A percentile compares a stretch with the other conserved stretches of the same genome.
Conservation (phyloP, 495 filamentous ascomycete species). For the Podospora tetraspora region DNA sequence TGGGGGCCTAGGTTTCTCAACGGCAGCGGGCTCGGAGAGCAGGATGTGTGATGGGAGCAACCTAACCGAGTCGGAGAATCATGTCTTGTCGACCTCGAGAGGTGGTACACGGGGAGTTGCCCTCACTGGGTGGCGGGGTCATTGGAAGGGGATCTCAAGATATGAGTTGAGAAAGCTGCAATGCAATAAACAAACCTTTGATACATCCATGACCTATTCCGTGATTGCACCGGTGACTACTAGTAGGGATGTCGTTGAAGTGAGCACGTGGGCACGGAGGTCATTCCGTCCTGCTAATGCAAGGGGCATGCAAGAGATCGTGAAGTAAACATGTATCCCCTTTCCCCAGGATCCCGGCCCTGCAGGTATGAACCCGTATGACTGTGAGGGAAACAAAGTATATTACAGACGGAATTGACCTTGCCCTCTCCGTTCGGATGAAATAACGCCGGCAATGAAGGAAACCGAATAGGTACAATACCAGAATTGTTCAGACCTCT, state of each 20-base stretch:
- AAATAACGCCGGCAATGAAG: neutral
- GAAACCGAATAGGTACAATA: neutral
- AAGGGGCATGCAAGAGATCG: neutral
- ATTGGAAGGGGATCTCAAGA: too few relatives aligned
- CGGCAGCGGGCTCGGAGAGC: neutral
- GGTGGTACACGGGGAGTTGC: too few relatives aligned
- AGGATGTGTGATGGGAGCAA: too few relatives aligned
- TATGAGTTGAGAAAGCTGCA: neutral
- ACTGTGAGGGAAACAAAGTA: too few relatives aligned
- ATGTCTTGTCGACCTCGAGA: too few relatives aligned
- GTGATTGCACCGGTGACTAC: neutral
- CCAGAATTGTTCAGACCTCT: neutral
- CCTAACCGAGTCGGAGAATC: too few relatives aligned
- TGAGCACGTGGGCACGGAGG: neutral
- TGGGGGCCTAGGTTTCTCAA: neutral
- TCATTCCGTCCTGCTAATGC: neutral
- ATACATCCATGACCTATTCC: neutral
- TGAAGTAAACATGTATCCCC: too few relatives aligned
- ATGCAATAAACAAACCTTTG: neutral
- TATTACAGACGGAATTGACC: neutral
- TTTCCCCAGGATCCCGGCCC: too few relatives aligned
- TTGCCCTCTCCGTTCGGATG: neutral
- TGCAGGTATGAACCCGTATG: too few relatives aligned
- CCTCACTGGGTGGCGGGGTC: too few relatives aligned
- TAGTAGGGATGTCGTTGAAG: neutral